Evolutionary conservation across 768 basidiomycete species (phyloP).

Genomic region (Lactarius hengduanensis): DNA sequence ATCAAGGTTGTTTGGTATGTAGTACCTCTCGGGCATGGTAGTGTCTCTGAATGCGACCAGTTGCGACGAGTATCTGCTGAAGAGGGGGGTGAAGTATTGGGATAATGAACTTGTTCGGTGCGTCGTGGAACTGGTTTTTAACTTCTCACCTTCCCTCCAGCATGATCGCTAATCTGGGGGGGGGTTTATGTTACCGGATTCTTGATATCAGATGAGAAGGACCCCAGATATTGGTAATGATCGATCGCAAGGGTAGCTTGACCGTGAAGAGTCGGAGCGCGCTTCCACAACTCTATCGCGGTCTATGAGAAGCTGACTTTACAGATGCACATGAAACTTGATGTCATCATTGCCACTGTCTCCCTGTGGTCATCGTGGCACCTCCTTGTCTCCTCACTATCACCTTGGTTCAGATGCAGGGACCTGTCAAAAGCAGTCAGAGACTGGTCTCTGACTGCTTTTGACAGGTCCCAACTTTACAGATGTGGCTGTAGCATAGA

Average conservation of each 20-base stretch:
- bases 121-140: conserved; percentile 1
- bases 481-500: too few species aligned
- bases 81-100: background rate
- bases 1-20: conserved; percentile 26
- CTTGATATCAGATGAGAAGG: conserved; percentile 5
- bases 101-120: background rate
- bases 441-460: too few species aligned
- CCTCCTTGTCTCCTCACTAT: too few species aligned
- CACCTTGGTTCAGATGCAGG: too few species aligned
- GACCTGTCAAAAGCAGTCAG: too few species aligned
- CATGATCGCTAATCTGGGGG: background rate
- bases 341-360: too few species aligned
- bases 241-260: background rate
- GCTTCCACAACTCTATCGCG: background rate
- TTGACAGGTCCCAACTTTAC: too few species aligned
- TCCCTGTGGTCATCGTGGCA: too few species aligned
- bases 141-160: background rate
- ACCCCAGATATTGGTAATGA: background rate
- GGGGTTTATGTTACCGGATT: background rate
- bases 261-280: too few species aligned
- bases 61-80: background rate
- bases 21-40: conserved; percentile 20
- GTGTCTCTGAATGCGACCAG: background rate
- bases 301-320: too few species aligned
- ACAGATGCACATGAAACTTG: too few species aligned